Evolutionary conservation across 1,139 yeast genomes (phyloP), one percentile per base, ranked within the genome.

Genomic region (Yamadazyma sp.): DNA sequence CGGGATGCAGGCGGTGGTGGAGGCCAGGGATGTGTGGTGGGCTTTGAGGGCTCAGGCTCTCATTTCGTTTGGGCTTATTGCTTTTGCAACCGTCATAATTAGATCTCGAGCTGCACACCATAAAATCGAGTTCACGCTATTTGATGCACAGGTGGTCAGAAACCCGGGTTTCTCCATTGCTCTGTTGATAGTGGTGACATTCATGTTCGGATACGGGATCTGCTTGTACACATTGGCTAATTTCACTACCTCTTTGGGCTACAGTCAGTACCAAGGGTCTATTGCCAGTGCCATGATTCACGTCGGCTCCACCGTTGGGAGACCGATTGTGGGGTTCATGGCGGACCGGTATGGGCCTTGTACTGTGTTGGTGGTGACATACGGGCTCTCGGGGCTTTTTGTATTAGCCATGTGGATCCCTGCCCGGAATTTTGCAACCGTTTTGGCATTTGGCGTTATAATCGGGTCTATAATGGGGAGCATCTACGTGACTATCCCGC

Each of bases 241-340:
- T 42, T 70, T 64, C 41, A 70, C 78, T 6, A 56, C 66, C 6
- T 62, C 76, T 11, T 50, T 73, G 26, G 79, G 78, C 1, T 73
- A 73, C 40, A 41, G 62, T 10, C 58, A 58, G 13, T 40, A 51
- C 14, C 67, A 73, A 40, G 77, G 75, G 1, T 64, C 77, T 0
- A 53, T 63, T 17, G 76, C 66, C 3, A 53, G 75, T 2, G 73
- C 77, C 1, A 66, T 70, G 73, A 62, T 67, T 14, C 68, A 71
- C 28, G 61, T 69, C 10, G 77, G 78, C 1, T 60, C 65, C 9
- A 53, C 62, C 10, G 42, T 59, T 31, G 74, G 75, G 6, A 54
- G 79, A 44, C 78, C 78, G 7, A 3, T 47, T 0, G 59, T 64
- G 14, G 78, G 78, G 1, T 50, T 48, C n/a, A 26, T 67, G 2